A percentile compares a stretch with the other conserved stretches of the same genome.
Evolutionary conservation across 177 flowering plant species (phyloP).

Genomic region (Vitis hybrid): DNA sequence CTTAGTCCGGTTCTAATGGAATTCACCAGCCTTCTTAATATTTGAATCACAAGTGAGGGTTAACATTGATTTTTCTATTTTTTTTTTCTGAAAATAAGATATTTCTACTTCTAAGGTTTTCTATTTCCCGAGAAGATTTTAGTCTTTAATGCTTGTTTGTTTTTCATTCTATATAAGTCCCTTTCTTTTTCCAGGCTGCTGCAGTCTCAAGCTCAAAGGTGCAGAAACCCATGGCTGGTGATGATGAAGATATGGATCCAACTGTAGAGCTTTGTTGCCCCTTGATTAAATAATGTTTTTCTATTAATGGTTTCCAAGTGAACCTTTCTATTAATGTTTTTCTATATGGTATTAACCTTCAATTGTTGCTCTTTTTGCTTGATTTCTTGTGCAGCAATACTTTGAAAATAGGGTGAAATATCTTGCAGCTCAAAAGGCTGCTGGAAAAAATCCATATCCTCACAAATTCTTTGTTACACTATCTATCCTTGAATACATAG

Average conservation of each 20-base stretch:
- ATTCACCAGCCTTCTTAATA: no score
- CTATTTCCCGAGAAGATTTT: no score
- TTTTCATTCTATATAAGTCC: neutral
- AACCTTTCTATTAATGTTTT: neutral
- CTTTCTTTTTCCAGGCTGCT: conserved; percentile 45
- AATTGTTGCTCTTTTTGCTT: neutral
- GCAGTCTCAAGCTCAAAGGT: conserved; percentile 32
- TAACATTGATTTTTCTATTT: neutral
- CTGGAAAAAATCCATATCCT: conserved; percentile 79
- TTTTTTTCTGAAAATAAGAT: neutral
- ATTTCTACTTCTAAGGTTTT: no score
- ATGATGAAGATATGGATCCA: conserved; percentile 96
- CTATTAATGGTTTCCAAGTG: neutral
- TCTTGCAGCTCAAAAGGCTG: conserved; percentile 56
- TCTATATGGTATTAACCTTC: neutral
- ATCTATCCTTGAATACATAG: conserved; percentile 56
- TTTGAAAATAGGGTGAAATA: conserved; percentile 75
- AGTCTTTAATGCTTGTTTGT: no score
- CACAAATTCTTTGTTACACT: conserved; percentile 71
- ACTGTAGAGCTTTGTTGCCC: conserved; percentile 40
- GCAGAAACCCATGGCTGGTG: conserved; percentile 54
- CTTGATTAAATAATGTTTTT: neutral
- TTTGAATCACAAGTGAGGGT: neutral
- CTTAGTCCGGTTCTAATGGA: no score
- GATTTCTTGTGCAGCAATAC: conserved; percentile 71